Conservation (phyloP, 331 rosid genomes). For the Telfairia occidentalis region DNA sequence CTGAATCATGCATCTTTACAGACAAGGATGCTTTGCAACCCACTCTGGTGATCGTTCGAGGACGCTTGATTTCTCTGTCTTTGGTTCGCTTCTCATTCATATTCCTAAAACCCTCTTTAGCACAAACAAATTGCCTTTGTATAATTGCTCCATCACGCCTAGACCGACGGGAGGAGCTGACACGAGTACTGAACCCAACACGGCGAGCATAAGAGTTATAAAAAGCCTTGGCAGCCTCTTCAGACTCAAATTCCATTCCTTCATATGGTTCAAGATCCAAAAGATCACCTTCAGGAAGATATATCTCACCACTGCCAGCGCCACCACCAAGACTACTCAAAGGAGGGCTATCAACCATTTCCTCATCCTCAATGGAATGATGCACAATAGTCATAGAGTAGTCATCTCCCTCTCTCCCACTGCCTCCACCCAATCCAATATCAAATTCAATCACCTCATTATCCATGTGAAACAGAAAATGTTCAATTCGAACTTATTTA, state of each 20-base stretch:
- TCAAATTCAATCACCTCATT: constrained; percentile 77
- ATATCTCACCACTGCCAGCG: constrained; percentile 43
- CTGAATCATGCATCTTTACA: constrained; percentile 95
- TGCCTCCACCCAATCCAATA: constrained; percentile 71
- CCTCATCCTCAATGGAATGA: constrained; percentile 62
- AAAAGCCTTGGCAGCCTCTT: constrained; percentile 98
- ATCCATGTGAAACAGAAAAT: constrained; percentile 34
- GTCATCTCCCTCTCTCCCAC: constrained; percentile 51
- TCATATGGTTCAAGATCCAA: constrained; percentile 91
- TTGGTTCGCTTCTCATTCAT: constrained; percentile 97
- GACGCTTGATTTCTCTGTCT: constrained; percentile 95
- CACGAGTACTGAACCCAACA: constrained; percentile 96
- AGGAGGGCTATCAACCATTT: constrained; percentile 53
- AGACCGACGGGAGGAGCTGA: constrained; percentile 92
- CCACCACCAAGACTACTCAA: constrained; percentile 27
- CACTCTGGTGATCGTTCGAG: constrained; percentile 79
- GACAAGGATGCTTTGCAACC: constrained; percentile 99
- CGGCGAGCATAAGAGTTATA: constrained; percentile 97
- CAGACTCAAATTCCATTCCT: constrained; percentile 96
- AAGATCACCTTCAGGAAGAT: constrained; percentile 75
- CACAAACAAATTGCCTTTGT: constrained; percentile 96
- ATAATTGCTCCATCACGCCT: constrained; percentile 96
- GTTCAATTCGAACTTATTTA: neutral
- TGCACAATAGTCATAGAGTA: constrained; percentile 54
- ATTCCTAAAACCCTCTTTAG: constrained; percentile 92